Conservation (phyloP, 768 basidiomycete genomes). For the Tulasnella sp. region DNA sequence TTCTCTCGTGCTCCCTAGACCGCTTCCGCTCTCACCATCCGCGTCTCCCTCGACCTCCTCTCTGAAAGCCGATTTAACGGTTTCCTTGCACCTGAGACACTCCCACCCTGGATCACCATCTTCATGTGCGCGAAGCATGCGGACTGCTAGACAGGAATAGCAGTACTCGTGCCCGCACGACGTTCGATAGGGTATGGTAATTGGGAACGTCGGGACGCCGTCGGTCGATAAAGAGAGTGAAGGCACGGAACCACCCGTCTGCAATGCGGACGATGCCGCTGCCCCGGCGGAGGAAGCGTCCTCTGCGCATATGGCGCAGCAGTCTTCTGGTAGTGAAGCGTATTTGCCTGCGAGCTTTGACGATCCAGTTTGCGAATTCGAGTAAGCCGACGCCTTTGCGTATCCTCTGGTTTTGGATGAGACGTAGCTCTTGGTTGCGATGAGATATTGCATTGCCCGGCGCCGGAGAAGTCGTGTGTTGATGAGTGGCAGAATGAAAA, state of each 20-base stretch:
- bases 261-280: conserved; percentile 9
- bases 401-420: neutral
- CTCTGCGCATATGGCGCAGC: conserved; percentile 89
- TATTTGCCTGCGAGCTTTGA: conserved; percentile 50
- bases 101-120: conserved; percentile 59
- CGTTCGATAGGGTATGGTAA: conserved; percentile 77
- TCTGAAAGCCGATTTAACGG: conserved; percentile 62
- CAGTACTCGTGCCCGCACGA: conserved; percentile 86
- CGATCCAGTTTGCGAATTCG: neutral
- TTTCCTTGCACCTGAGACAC: conserved; percentile 69
- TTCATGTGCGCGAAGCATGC: conserved; percentile 68
- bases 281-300: conserved; percentile 48
- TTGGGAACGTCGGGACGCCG: conserved; percentile 50
- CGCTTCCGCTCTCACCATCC: neutral
- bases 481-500: conserved; percentile 85
- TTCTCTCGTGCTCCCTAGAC: neutral
- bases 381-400: neutral
- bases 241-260: neutral
- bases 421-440: neutral
- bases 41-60: conserved; percentile 43
- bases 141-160: conserved; percentile 86
- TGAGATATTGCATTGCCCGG: conserved; percentile 42
- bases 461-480: conserved; percentile 63
- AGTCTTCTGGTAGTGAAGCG: conserved; percentile 60
- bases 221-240: conserved; percentile 19